These are phyloP conservation scores for Talaromyces marneffei DNA, from an alignment of 2,329 filamentous ascomycete species.

Conservation along the genomic window DNA sequence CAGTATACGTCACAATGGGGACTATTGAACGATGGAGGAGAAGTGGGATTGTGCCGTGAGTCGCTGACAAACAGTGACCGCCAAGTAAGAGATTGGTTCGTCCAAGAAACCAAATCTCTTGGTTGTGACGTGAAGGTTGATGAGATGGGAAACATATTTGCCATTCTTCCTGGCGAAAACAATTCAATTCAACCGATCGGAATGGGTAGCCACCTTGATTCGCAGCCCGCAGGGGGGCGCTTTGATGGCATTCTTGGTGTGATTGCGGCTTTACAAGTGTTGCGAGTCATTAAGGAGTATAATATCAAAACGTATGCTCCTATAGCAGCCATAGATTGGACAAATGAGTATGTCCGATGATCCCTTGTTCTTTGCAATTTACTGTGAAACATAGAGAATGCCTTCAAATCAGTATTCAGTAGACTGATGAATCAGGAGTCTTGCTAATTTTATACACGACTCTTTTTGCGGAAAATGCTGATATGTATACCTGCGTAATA, in stretches of 20 bases:
- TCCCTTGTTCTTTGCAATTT: neutral
- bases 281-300: slow-evolving; percentile 59
- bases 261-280: slow-evolving; percentile 62
- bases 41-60: slow-evolving; percentile 62
- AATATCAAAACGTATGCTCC: slow-evolving; percentile 59
- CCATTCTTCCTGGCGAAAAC: slow-evolving; percentile 56
- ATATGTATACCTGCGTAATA: neutral
- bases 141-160: slow-evolving; percentile 74
- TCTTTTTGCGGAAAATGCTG: neutral
- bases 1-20: neutral
- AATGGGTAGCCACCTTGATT: slow-evolving; percentile 65
- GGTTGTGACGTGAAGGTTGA: slow-evolving; percentile 62
- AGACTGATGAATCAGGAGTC: neutral
- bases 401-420: neutral
- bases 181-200: slow-evolving; percentile 54
- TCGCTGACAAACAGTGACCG: slow-evolving; percentile 64
- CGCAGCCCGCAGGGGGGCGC: slow-evolving; percentile 47
- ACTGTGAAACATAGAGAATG: neutral
- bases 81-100: slow-evolving; percentile 64
- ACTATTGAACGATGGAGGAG: slow-evolving; percentile 2
- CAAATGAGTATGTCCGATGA: slow-evolving; percentile 17
- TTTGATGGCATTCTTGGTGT: slow-evolving; percentile 73
- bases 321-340: slow-evolving; percentile 57
- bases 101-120: slow-evolving; percentile 51
- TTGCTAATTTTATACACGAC: too few species aligned